Conservation (phyloP, 2,329 filamentous ascomycete genomes). For the Arthroderma sp. region DNA sequence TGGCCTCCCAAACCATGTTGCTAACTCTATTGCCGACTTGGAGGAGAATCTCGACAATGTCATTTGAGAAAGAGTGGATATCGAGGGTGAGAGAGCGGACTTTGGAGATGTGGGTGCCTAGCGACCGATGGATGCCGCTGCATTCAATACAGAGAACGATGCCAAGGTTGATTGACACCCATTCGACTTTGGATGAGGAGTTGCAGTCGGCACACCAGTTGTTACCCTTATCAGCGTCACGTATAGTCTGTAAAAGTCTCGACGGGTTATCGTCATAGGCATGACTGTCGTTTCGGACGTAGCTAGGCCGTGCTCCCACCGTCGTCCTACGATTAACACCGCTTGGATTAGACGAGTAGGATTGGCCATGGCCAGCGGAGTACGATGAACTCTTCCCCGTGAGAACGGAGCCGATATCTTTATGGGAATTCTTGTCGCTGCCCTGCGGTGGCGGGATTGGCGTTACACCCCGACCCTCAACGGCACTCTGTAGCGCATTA, state of each 20-base stretch:
- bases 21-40: conserved; percentile 87
- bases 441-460: conserved; percentile 32
- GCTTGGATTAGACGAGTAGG: conserved; percentile 31
- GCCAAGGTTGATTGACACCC: conserved; percentile 95
- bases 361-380: conserved; percentile 41
- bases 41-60: conserved; percentile 87
- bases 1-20: conserved; percentile 94
- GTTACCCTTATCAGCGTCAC: conserved; percentile 85
- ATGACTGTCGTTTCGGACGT: conserved; percentile 54
- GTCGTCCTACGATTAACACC: conserved; percentile 74
- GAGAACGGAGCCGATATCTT: conserved; percentile 83
- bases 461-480: conserved; percentile 59
- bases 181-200: conserved; percentile 84
- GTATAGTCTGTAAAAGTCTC: conserved; percentile 71
- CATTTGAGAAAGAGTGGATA: conserved; percentile 88
- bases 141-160: conserved; percentile 97
- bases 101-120: conserved; percentile 96
- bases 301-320: conserved; percentile 72
- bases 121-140: conserved; percentile 88
- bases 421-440: conserved; percentile 47
- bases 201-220: conserved; percentile 89
- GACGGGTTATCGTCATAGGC: conserved; percentile 71
- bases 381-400: conserved; percentile 71
- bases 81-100: conserved; percentile 89
- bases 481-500: conserved; percentile 88